Base-by-base conservation (phyloP, 2,329 filamentous ascomycete genomes). In the Trichophyton schoenleinii region DNA sequence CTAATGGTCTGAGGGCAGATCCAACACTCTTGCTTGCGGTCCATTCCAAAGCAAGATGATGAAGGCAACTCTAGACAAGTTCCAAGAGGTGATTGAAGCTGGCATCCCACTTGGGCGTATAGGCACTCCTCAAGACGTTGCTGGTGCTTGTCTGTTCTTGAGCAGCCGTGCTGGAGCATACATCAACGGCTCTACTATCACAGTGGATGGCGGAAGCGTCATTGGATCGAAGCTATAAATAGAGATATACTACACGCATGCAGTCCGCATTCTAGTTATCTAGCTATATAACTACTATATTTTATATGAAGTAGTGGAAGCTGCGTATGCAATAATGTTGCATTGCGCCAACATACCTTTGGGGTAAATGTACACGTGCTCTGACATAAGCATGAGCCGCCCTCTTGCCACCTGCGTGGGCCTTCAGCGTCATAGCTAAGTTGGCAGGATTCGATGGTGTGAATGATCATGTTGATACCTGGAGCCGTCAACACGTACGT, bases 11-110 rank as follows among this genome's bases (percentile, higher is more conserved):
- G 18, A 36, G 25, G 9, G 18, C 36, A 78, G 75, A 28, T 81
- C 79, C 64, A 90, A 90, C 69, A 83, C 84, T 2, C 73, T 90
- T 61, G 87, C 87, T 4, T 89, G 86, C 63, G 87, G 87, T 2
- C 86, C 87, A 62, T 81, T 81, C 65, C 74, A 80, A 52, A 79
- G 76, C 34, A 78, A 80, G 55, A 81, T 81, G 79, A 81, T 80
- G 64, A 76, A 74, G n/a, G 80, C 77, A 36, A 80, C 79, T 0
- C 70, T 83, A 53, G 70, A 79, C 36, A 75, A 77, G 60, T 80
- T 76, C 60, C 74, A 75, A 58, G 78, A 81, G 46, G 72, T 73
- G 1, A 73, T 83, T 20, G 74, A 78, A 49, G 74, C 72, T 0
- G 79, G 83, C 2, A 84, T 87, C 63, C 87, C 87, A 8, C 69